These are phyloP conservation scores for Eleusine indica DNA, from an alignment of 176 grass and related monocot species.

Conservation along the genomic window DNA sequence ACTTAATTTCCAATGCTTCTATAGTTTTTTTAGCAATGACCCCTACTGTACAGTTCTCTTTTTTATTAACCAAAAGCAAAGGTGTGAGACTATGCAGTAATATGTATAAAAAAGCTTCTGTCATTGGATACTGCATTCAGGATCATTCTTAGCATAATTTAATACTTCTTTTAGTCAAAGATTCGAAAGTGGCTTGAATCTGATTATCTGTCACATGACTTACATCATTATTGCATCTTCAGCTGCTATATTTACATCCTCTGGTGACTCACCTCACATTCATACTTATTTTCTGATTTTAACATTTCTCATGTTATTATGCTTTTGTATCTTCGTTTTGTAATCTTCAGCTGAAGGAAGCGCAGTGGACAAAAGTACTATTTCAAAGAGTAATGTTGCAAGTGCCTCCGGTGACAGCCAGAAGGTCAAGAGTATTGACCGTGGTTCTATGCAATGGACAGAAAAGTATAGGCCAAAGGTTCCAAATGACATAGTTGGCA, in stretches of 20 bases:
- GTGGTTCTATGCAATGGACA: conserved; percentile 86
- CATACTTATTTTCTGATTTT: conserved; percentile 22
- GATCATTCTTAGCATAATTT: conserved; percentile 13
- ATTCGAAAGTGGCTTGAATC: not conserved
- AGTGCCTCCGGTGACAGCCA: conserved; percentile 51
- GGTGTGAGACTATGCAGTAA: too few species aligned
- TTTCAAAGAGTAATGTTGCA: conserved; percentile 55
- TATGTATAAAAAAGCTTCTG: not conserved
- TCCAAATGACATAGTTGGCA: conserved; percentile 95
- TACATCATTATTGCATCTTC: conserved; percentile 7
- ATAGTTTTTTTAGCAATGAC: not conserved
- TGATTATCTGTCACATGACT: conserved; percentile 32
- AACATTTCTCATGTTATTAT: conserved; percentile 30
- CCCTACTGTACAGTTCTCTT: too few species aligned
- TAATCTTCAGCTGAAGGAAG: conserved; percentile 58
- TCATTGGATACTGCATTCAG: conserved; percentile 17
- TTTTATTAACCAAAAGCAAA: too few species aligned
- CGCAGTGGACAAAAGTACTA: conserved; percentile 50
- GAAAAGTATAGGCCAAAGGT: conserved; percentile 95
- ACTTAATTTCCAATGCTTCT: conserved; percentile 36
- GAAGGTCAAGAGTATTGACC: conserved; percentile 53
- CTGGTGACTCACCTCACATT: conserved; percentile 1
- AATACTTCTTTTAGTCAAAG: not conserved
- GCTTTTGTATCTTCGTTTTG: conserved; percentile 29
- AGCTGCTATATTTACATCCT: conserved; percentile 19